Base-by-base conservation (phyloP, 2,329 filamentous ascomycete species). In the Monosporascus sp. region DNA sequence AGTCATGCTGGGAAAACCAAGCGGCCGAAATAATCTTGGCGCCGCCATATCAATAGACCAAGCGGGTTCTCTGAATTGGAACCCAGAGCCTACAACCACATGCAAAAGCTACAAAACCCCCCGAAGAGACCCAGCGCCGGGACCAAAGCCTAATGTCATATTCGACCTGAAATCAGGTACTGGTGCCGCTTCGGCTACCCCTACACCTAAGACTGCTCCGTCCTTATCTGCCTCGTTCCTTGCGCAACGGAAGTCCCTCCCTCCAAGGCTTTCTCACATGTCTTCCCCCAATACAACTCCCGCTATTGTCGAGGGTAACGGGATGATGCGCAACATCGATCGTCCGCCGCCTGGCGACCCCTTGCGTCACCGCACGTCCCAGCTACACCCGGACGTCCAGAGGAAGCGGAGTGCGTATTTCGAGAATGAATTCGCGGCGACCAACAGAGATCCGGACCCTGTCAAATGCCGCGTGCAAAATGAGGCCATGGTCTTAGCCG, bases 401-500 rank as follows among this genome's bases (percentile, higher is more conserved):
- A 70, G 65, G 59, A 67, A 68, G 55, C 68, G 67, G 57, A 77
- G 72, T 60, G 70, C 70, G 31, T 78, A 75, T 51, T 79, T 77
- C 52, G 76, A 80, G 49, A 72, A 72, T 49, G 69, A 72, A 17
- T 78, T 79, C 55, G 67, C 69, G 24, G 63, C 61, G 26, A 49
- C 67, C 41, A 63, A 65, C 52, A 60, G 64, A 44, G 62, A 65
- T 46, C 53, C 63, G 22, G 71, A 67, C 50, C 63, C 68, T 20
- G 64, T 70, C 18, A 74, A 70, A 55, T 76, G 78, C 49, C 74
- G 74, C n/a, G 67, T 84, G 14, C 72, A 71, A 7, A 74, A 76
- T 53, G 78, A 83, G 57, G 80, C 81, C 1, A 73, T 84, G 37
- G 78, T 90, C 45, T 71, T 86, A 57, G 82, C 80, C 26, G 86